These are phyloP conservation scores for Harringtonia lauricola DNA, from an alignment of 2,329 filamentous ascomycete species.

Conservation along the genomic window DNA sequence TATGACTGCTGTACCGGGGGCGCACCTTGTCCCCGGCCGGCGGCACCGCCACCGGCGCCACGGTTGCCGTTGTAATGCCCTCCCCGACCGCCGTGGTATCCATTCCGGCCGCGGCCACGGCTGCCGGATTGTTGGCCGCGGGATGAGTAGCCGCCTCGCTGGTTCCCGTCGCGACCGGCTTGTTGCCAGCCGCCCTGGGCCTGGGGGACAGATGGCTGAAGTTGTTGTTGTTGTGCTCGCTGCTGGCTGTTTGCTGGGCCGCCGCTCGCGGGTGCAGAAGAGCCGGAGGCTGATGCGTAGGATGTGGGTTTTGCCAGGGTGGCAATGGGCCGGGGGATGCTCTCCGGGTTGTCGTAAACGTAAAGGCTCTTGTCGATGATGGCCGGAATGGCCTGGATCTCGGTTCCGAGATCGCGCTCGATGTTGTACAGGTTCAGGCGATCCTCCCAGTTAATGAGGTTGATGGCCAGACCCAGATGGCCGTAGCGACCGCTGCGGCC, in stretches of 20 bases:
- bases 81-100: slow-evolving; percentile 4
- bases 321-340: slow-evolving; percentile 71
- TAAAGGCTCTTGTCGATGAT: slow-evolving; percentile 97
- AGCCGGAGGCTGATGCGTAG: neutral
- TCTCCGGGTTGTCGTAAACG: slow-evolving; percentile 94
- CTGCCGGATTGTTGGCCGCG: slow-evolving; percentile 5
- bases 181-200: slow-evolving; percentile 11
- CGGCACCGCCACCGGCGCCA: neutral
- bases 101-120: slow-evolving; percentile 5
- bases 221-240: too few relatives aligned
- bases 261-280: neutral
- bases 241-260: neutral
- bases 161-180: slow-evolving; percentile 1
- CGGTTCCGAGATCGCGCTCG: slow-evolving; percentile 90
- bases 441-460: slow-evolving; percentile 99
- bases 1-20: slow-evolving; percentile 3
- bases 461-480: slow-evolving; percentile 94
- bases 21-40: neutral
- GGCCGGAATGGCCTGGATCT: slow-evolving; percentile 91
- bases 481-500: slow-evolving; percentile 95
- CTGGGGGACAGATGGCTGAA: slow-evolving; percentile 11
- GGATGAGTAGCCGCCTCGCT: slow-evolving; percentile 1
- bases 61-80: slow-evolving; percentile 1
- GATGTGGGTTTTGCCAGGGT: slow-evolving; percentile 24
- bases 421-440: slow-evolving; percentile 98